Conservation (phyloP, 2,329 filamentous ascomycete species). For the Botryotinia narcissicola region DNA sequence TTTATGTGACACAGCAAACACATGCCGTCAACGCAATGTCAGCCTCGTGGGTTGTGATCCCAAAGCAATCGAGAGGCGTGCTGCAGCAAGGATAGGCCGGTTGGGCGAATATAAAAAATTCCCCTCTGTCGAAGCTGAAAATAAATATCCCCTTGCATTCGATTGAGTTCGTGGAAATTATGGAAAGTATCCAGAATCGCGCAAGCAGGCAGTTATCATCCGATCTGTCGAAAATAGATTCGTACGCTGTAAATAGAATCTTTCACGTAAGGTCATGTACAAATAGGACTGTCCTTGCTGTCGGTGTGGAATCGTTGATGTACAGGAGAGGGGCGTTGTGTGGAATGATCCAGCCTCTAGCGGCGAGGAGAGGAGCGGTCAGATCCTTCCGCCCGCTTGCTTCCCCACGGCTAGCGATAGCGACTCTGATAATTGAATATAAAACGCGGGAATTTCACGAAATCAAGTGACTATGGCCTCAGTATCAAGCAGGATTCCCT, state of each 20-base stretch:
- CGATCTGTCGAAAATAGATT: background rate
- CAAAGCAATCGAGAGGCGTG: conserved; percentile 4
- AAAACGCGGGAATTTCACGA: conserved; percentile 16
- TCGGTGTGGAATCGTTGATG: conserved; percentile 14
- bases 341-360: background rate
- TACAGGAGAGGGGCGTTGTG: conserved; percentile 1
- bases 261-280: conserved; percentile 10
- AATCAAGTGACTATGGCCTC: conserved; percentile 11
- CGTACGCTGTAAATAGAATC: background rate
- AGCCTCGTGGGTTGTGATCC: conserved; percentile 15
- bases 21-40: conserved; percentile 2
- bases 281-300: background rate
- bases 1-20: conserved; percentile 8
- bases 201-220: background rate
- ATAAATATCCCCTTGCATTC: conserved; percentile 4
- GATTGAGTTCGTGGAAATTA: background rate
- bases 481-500: background rate
- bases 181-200: background rate
- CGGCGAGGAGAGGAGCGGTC: conserved; percentile 7
- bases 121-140: background rate
- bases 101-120: background rate
- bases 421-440: background rate
- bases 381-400: conserved; percentile 7
- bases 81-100: conserved; percentile 7
- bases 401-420: conserved; percentile 11